Base-by-base conservation (phyloP, 441 rosid species). In the Populus hybrid region DNA sequence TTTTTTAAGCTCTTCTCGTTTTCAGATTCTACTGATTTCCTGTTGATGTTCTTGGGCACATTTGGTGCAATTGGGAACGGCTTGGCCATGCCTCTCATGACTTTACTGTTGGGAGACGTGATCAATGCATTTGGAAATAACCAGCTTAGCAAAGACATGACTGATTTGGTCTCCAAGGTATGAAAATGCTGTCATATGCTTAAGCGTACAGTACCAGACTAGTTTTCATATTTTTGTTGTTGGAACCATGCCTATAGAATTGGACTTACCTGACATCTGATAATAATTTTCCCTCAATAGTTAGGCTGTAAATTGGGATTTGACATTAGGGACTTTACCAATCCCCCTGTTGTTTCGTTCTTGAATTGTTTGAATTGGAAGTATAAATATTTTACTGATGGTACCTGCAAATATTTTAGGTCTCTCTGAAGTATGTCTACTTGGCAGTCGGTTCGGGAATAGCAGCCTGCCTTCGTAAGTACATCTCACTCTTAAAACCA, bases 401-500 rank as follows among this genome's bases (percentile, higher is more conserved):
- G 20, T 50, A 26, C 6, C 26, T 18, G 38, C 6, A 64, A 57
- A 23, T 34, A 23, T 38, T 59, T 35, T 67, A 95, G 99, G 92
- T 94, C 5, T 81, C 90, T 81, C 61, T 95, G 65, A 90, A 88
- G 38, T 89, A 81, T 79, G 86, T 91, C 3, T 91, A 89, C 84
- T 86, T 94, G 84, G 97, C 89, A 3, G 61, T 89, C 8, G 98
- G 93, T 42, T 76, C 93, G 30, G 91, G 76, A 50, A 82, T 72
- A 0, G 94, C 94, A 10, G 88, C 98, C 57, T 87, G 88, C 79
- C 86, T 89, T 67, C 97, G 98, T 95, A 87, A 90, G 97, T 72
- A 42, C n/a, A 21, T 30, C 10, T 4, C 23, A 32, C 32, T 50
- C 28, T 34, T 30, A 5, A 11, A 66, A 34, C 9, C 26, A 8